Conservation (phyloP, 2,329 filamentous ascomycete species). For the Xylariales sp. region DNA sequence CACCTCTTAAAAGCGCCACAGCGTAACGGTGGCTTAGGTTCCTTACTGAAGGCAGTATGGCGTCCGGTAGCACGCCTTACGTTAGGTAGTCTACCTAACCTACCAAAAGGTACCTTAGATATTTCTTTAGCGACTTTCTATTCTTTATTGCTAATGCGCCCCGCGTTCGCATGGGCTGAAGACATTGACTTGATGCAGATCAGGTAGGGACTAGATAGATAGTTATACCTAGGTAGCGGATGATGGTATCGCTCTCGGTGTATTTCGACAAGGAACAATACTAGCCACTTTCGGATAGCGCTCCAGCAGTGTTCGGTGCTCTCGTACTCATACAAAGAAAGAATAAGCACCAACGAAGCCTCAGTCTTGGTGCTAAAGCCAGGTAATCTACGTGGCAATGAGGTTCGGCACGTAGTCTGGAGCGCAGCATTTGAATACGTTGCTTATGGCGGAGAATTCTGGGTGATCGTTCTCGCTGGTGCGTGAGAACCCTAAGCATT, state of each 20-base stretch:
- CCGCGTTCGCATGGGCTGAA: too few species aligned
- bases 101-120: too few species aligned
- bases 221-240: background rate
- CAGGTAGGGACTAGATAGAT: background rate
- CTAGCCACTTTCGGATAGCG: background rate
- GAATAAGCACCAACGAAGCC: background rate
- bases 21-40: background rate
- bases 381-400: background rate
- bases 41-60: background rate
- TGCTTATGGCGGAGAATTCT: background rate
- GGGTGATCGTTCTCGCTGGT: background rate
- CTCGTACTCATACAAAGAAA: too few species aligned
- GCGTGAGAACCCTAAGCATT: background rate
- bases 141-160: too few species aligned
- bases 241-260: too few species aligned
- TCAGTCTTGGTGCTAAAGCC: background rate
- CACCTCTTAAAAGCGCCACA: conserved; percentile 1
- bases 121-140: too few species aligned
- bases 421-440: background rate
- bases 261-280: background rate
- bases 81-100: too few species aligned
- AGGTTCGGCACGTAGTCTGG: background rate
- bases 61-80: too few species aligned
- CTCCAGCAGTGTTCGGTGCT: background rate
- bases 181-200: too few species aligned